These are phyloP conservation scores for Dactylonectria macrodidyma DNA, from an alignment of 2,329 filamentous ascomycete genomes.

Conservation along the genomic window DNA sequence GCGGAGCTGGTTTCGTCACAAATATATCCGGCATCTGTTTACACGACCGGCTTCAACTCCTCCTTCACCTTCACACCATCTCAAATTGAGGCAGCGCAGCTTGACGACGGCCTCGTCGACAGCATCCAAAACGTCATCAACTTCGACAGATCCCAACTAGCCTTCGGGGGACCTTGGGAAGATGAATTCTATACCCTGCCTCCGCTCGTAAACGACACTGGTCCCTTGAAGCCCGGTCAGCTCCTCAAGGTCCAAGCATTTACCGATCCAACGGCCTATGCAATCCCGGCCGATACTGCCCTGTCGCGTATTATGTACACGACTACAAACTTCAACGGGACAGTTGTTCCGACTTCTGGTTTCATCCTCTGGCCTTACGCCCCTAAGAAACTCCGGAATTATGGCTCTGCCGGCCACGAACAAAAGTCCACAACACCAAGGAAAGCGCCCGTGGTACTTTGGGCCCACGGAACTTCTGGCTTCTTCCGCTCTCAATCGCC, in stretches of 20 bases:
- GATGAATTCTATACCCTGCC: constrained; percentile 39
- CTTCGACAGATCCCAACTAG: constrained; percentile 32
- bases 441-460: constrained; percentile 52
- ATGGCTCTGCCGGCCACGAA: no score
- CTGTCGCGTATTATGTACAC: constrained; percentile 30
- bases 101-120: constrained; percentile 9
- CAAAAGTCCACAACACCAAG: no score
- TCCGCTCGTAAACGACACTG: not conserved
- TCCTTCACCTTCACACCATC: constrained; percentile 23
- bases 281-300: constrained; percentile 22
- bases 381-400: constrained; percentile 1
- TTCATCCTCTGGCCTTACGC: constrained; percentile 35
- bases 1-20: no score
- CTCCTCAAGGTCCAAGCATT: constrained; percentile 35
- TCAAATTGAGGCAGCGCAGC: constrained; percentile 23
- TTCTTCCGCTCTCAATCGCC: constrained; percentile 55
- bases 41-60: constrained; percentile 32
- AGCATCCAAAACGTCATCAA: constrained; percentile 32
- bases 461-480: constrained; percentile 62
- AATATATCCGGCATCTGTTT: no score
- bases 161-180: constrained; percentile 34
- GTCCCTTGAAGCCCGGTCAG: constrained; percentile 17
- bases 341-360: constrained; percentile 24
- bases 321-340: constrained; percentile 32
- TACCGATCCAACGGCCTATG: constrained; percentile 18